These are phyloP conservation scores for Sporobolomyces pararoseus DNA, from an alignment of 768 basidiomycete species.

Conservation along the genomic window DNA sequence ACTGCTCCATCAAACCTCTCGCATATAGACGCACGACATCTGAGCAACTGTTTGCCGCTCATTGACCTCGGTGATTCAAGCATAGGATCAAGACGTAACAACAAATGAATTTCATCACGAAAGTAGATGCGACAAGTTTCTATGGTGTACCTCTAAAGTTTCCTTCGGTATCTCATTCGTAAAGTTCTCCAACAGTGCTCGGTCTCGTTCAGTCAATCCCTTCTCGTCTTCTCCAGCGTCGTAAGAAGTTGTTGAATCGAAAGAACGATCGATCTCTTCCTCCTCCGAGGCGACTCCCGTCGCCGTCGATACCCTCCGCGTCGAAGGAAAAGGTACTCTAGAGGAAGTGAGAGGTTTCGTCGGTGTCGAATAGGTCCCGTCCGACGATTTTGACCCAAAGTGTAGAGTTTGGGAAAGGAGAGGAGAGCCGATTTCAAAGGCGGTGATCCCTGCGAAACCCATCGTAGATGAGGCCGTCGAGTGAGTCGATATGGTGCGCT, in stretches of 20 bases:
- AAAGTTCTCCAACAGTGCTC: background rate
- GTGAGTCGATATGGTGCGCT: background rate
- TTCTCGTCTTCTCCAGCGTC: too few relatives aligned
- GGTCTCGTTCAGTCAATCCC: background rate
- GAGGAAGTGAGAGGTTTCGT: background rate
- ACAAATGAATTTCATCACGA: too few relatives aligned
- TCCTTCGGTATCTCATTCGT: constrained; percentile 1
- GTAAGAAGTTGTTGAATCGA: background rate
- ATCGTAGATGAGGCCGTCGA: background rate
- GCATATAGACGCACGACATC: too few relatives aligned
- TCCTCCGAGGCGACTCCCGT: too few relatives aligned
- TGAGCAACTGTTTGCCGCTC: too few relatives aligned
- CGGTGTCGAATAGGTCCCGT: background rate
- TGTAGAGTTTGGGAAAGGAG: background rate
- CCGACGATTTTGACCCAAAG: background rate
- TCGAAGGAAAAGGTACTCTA: background rate
- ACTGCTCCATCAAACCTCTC: too few relatives aligned
- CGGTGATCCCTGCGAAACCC: background rate
- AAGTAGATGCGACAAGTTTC: background rate
- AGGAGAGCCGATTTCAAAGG: background rate
- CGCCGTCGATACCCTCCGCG: background rate
- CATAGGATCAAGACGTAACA: too few relatives aligned
- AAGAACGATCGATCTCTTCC: background rate
- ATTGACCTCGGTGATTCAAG: too few relatives aligned
- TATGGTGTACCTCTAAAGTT: background rate